Evolutionary conservation across 805 yeast genomes (phyloP), one percentile per base, ranked within the genome.

Genomic region (Vanderwaltozyma tropicalis): DNA sequence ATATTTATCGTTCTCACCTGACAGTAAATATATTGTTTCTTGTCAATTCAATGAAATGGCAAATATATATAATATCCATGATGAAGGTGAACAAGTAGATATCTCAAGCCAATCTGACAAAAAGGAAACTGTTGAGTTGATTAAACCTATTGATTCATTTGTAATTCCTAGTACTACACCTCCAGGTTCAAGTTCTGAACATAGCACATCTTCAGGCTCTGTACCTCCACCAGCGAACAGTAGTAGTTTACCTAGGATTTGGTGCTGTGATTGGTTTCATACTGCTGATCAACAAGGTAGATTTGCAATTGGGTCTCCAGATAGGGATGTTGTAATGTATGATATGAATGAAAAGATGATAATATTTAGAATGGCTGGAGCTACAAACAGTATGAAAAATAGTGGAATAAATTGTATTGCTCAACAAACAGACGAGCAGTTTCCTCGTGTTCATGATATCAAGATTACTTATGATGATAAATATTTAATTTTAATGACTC

Each of bases 261-360:
- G 75, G 67, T 64, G 79, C 21, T 76, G 87, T 46, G 88, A 78
- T 44, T 87, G 89, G 75, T 61, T 80, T 35, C 83, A 80, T 4
- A 61, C 68, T 33, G 66, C 68, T 14, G 41, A 41, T 21, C 53
- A 52, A 34, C 40, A 42, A 20, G 61, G 62, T 28, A 60, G 69
- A 37, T 78, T 86, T 47, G 68, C 82, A 5, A 66, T 83, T 16
- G 89, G 94, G 0, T 77, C 88, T 0, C 87, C 88, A 0, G 95
- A 83, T 53, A 76, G 78, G 43, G 78, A 69, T 43, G 65, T 78
- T 29, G 63, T 67, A 0, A 53, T 73, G 17, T 76, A 72, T 63
- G 66, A 70, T 37, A 50, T 55, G 32, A 44, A 48, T 20, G 43
- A 45, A 18, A 49, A 46, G 31, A 32, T 47, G 4, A 39, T 55